Evolutionary conservation across 2,329 filamentous ascomycete species (phyloP), one percentile per base, ranked within the genome.

Genomic region (Diaporthe caulivora): DNA sequence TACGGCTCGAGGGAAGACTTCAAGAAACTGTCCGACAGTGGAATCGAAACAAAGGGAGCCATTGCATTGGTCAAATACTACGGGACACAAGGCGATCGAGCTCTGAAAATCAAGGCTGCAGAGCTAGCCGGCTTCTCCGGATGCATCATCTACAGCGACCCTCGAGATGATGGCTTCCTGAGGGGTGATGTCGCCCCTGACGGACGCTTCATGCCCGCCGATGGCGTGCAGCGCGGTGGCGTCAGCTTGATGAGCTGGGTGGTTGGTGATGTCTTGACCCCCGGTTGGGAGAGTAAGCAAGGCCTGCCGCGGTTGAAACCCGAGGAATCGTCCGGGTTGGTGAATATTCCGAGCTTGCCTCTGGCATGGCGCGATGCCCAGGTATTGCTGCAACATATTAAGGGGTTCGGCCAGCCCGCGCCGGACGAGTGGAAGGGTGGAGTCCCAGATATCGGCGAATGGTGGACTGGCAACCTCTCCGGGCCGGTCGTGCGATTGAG

Each of bases 111-210:
- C 78, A 97, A 96, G 83, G 94, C 94, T 13, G 97, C 97, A 1
- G 94, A 98, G 82, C 82, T 94, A 78, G 94, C 93, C 18, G 97
- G 97, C 1, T 97, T 95, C 76, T 91, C 88, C 2, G 97, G 96
- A 18, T 97, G 95, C 78, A 90, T 99, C 72, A 94, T 98, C 73
- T 99, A 98, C 85, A 97, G 93, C 68, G 97, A 98, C 80, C 96
- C 96, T 0, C 88, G 89, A 1, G 93, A 98, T 67, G 93, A 97
- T 80, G 95, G 95, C 1, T 97, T 95, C 78, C 82, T 89, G 37
- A 90, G 90, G 77, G 95, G 95, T 5, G 86, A 91, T 0, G 87
- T 90, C 0, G 95, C 92, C 77, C 95, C 96, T 0, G 86, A 93
- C 31, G 95, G 95, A 47, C 90, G 91, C 31, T 97, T 88, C 82